These are phyloP conservation scores for Agapanthus africanus DNA, from an alignment of 106 monocot species.

Conservation along the genomic window DNA sequence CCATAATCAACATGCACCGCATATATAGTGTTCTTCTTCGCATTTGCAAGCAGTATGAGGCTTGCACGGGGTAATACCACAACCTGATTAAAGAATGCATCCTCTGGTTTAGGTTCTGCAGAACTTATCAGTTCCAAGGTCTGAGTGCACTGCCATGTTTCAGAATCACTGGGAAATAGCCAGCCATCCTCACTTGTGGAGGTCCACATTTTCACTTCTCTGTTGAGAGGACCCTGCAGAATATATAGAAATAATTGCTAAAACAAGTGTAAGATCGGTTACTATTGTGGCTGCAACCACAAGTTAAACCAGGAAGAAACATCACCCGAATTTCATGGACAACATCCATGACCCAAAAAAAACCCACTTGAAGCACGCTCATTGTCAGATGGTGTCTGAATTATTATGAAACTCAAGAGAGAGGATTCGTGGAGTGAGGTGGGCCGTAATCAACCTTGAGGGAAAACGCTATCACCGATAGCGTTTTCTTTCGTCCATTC, in stretches of 20 bases:
- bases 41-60: conserved; percentile 90
- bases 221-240: conserved; percentile 75
- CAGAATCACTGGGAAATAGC: conserved; percentile 79
- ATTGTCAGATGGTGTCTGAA: neutral
- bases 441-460: too few relatives aligned
- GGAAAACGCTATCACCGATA: too few relatives aligned
- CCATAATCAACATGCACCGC: conserved; percentile 93
- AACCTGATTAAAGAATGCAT: conserved; percentile 97
- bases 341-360: neutral
- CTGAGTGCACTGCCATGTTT: conserved; percentile 89
- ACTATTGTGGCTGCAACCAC: neutral
- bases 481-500: too few relatives aligned
- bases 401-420: neutral
- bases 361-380: neutral
- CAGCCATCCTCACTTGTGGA: conserved; percentile 78
- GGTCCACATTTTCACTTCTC: conserved; percentile 90
- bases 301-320: neutral
- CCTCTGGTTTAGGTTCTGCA: conserved; percentile 51
- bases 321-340: neutral
- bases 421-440: too few relatives aligned
- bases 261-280: neutral
- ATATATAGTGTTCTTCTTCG: conserved; percentile 97
- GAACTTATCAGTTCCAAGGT: conserved; percentile 81
- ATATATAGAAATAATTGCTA: neutral
- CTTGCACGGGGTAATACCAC: conserved; percentile 72